These are phyloP conservation scores for Sphagnum fallax DNA, from an alignment of 228 moss, liverwort and hornwort genomes.

Conservation along the genomic window DNA sequence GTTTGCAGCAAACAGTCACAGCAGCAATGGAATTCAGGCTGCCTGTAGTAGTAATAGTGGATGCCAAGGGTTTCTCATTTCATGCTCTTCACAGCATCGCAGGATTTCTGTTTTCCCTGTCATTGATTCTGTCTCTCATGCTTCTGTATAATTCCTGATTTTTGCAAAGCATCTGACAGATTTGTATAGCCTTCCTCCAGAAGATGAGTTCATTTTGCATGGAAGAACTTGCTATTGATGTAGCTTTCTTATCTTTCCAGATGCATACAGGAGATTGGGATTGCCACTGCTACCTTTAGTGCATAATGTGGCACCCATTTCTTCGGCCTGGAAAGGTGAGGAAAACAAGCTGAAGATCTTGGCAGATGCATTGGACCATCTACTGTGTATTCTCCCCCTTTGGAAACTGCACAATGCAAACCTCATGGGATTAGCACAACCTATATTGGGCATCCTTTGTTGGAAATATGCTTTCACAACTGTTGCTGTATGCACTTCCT, in stretches of 20 bases:
- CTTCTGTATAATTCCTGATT: no score
- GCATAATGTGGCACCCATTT: slow-evolving; percentile 92
- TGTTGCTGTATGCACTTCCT: slow-evolving; percentile 85
- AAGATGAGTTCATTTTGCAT: no score
- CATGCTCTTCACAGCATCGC: slow-evolving; percentile 70
- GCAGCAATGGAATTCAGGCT: slow-evolving; percentile 70
- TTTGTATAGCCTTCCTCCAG: not conserved
- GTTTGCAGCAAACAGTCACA: slow-evolving; percentile 64
- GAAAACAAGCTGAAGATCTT: slow-evolving; percentile 69
- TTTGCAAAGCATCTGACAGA: no score
- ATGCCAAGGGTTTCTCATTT: slow-evolving; percentile 90
- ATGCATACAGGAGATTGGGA: slow-evolving; percentile 44
- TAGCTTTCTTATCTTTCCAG: slow-evolving; percentile 23
- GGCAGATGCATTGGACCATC: slow-evolving; percentile 66
- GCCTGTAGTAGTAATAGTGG: slow-evolving; percentile 77
- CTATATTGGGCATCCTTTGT: slow-evolving; percentile 89
- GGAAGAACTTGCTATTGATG: not conserved
- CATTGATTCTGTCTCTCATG: no score
- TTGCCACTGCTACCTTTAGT: slow-evolving; percentile 58
- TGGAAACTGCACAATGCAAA: slow-evolving; percentile 58
- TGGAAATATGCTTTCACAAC: slow-evolving; percentile 63
- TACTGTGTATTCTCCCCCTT: slow-evolving; percentile 93
- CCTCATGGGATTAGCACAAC: slow-evolving; percentile 80
- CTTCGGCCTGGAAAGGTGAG: slow-evolving; percentile 98
- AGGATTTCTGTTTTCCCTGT: slow-evolving; percentile 13